Evolutionary conservation across 192 early-diverging fungal genomes (phyloP).

Genomic region (Coemansia umbellata): DNA sequence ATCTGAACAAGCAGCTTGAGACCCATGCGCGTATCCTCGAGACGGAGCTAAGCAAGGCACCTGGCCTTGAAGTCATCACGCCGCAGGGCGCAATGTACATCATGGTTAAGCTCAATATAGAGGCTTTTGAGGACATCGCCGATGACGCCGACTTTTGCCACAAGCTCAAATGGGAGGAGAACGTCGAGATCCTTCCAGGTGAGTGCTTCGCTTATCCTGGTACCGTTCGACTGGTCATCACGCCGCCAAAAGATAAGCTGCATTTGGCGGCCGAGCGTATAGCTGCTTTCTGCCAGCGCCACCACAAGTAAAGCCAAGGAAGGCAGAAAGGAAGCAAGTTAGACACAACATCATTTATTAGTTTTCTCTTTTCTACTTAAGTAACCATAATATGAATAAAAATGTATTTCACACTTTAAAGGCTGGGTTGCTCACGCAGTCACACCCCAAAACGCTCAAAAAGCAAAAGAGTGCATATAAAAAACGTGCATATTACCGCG

Average conservation of each 20-base stretch:
- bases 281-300: constrained; percentile 71
- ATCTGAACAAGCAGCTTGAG: constrained; percentile 68
- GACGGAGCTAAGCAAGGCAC: constrained; percentile 58
- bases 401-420: no score
- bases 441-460: constrained; percentile 7
- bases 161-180: constrained; percentile 78
- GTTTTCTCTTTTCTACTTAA: background rate
- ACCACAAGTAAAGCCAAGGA: constrained; percentile 58
- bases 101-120: constrained; percentile 74
- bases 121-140: constrained; percentile 65
- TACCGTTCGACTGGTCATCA: constrained; percentile 76
- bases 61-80: constrained; percentile 69
- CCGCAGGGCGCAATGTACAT: constrained; percentile 94
- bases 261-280: constrained; percentile 72
- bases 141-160: constrained; percentile 80
- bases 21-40: constrained; percentile 64
- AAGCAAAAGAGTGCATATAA: no score
- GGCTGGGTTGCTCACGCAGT: background rate
- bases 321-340: no score
- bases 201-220: constrained; percentile 79
- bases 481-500: no score
- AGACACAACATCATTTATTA: background rate
- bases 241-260: constrained; percentile 72
- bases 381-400: no score
- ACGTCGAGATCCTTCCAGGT: constrained; percentile 80